These are phyloP conservation scores for Aphanomyces astaci DNA, from an alignment of 352 stramenopile species.

Conservation along the genomic window DNA sequence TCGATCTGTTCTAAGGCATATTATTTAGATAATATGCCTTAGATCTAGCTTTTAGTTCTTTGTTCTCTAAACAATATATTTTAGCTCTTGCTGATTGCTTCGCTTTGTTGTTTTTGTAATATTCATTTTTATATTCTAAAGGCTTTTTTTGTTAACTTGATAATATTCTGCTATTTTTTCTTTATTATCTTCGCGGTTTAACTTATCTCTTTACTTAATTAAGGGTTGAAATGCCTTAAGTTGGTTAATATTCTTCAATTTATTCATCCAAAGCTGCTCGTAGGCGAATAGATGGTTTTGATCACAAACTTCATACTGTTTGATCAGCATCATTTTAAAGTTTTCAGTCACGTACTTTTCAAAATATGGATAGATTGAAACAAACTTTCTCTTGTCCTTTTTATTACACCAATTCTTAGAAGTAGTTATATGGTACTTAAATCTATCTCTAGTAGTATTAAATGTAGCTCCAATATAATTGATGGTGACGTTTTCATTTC, in stretches of 20 bases:
- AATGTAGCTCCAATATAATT: constrained; percentile 26
- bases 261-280: constrained; percentile 26
- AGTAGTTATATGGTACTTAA: constrained; percentile 24
- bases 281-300: constrained; percentile 23
- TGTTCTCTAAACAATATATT: constrained; percentile 26
- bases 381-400: constrained; percentile 24
- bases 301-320: constrained; percentile 26
- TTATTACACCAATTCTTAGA: constrained; percentile 25
- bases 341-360: constrained; percentile 24
- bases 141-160: constrained; percentile 27
- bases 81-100: constrained; percentile 26
- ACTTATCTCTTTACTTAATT: constrained; percentile 23
- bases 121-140: constrained; percentile 27
- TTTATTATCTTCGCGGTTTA: constrained; percentile 25
- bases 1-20: no score
- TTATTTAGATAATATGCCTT: constrained; percentile 14
- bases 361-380: constrained; percentile 28
- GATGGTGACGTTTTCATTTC: constrained; percentile 25
- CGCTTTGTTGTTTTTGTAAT: constrained; percentile 26
- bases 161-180: constrained; percentile 25
- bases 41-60: constrained; percentile 24
- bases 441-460: constrained; percentile 26
- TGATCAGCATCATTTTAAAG: constrained; percentile 28
- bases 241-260: constrained; percentile 26
- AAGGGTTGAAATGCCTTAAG: constrained; percentile 22